These are phyloP conservation scores for Fusarium sp. DNA, from an alignment of 2,329 filamentous ascomycete species.

Conservation along the genomic window DNA sequence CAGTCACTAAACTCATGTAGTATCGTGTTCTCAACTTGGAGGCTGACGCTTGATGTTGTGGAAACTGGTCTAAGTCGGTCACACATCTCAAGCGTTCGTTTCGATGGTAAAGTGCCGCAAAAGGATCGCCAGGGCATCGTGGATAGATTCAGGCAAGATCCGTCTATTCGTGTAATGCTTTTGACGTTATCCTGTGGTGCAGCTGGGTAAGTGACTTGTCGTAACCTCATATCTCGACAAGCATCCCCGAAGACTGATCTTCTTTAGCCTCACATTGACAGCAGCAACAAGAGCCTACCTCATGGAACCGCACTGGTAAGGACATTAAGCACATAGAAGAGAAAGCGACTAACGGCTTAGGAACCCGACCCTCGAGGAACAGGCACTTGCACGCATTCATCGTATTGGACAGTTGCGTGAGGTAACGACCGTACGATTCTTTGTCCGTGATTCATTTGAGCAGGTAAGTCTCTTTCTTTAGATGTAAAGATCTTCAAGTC, in stretches of 20 bases:
- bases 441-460: slow-evolving; percentile 56
- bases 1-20: slow-evolving; percentile 47
- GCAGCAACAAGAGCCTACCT: slow-evolving; percentile 62
- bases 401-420: slow-evolving; percentile 53
- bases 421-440: slow-evolving; percentile 56
- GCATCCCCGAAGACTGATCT: not conserved
- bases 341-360: slow-evolving; percentile 24
- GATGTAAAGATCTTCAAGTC: not conserved
- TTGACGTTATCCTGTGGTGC: slow-evolving; percentile 65
- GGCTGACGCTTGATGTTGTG: slow-evolving; percentile 61
- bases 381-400: slow-evolving; percentile 57
- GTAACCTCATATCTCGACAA: not conserved
- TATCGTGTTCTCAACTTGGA: slow-evolving; percentile 66
- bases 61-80: slow-evolving; percentile 55
- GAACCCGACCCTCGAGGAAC: slow-evolving; percentile 61
- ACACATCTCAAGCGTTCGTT: slow-evolving; percentile 55
- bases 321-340: rapidly evolving
- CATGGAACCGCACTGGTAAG: slow-evolving; percentile 64
- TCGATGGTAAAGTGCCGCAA: slow-evolving; percentile 62
- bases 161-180: slow-evolving; percentile 58
- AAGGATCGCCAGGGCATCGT: slow-evolving; percentile 58
- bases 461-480: slow-evolving; percentile 37
- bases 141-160: slow-evolving; percentile 56
- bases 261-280: slow-evolving; percentile 60
- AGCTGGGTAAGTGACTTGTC: slow-evolving; percentile 57